phyloP scores from a whole-genome alignment of 768 basidiomycete genomes.

The Hemileccinum impolitum region DNA sequence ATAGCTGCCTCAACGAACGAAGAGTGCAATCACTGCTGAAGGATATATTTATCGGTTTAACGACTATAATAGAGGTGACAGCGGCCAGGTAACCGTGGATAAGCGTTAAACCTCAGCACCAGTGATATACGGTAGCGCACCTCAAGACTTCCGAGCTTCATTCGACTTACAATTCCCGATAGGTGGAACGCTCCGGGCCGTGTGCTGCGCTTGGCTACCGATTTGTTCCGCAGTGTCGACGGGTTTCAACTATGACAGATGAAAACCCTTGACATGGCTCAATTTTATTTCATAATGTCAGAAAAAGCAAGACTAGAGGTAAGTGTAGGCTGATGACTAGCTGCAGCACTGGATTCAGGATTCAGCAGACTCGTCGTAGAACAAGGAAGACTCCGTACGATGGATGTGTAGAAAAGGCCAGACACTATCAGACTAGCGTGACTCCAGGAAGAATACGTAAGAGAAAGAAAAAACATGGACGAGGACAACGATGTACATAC shows the following conservation, averaged over 20 bases:
- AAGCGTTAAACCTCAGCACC: not conserved
- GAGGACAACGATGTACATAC: not conserved
- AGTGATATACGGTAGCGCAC: not conserved
- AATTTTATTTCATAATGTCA: not conserved
- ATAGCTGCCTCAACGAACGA: not conserved
- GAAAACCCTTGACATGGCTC: not conserved
- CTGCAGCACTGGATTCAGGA: not conserved
- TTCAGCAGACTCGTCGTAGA: not conserved
- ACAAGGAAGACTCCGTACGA: conserved; percentile 1
- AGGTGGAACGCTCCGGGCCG: not conserved
- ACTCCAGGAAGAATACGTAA: not conserved
- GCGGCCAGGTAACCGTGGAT: not conserved
- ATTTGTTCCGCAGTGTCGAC: not conserved
- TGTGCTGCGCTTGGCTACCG: not conserved
- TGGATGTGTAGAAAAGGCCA: not conserved
- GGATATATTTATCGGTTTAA: too few species aligned
- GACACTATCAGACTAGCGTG: not conserved
- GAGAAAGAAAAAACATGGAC: not conserved
- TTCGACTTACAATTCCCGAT: not conserved
- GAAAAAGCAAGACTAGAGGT: not conserved
- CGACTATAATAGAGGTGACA: too few species aligned
- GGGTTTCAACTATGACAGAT: not conserved
- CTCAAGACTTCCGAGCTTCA: not conserved
- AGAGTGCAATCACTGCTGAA: too few species aligned
- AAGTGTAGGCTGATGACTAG: not conserved